Percentiles rank a stretch among this genome's conserved stretches.
These are phyloP conservation scores for Acanthamoeba lenticulata DNA, from an alignment of 208 protist species.

Conservation along the genomic window DNA sequence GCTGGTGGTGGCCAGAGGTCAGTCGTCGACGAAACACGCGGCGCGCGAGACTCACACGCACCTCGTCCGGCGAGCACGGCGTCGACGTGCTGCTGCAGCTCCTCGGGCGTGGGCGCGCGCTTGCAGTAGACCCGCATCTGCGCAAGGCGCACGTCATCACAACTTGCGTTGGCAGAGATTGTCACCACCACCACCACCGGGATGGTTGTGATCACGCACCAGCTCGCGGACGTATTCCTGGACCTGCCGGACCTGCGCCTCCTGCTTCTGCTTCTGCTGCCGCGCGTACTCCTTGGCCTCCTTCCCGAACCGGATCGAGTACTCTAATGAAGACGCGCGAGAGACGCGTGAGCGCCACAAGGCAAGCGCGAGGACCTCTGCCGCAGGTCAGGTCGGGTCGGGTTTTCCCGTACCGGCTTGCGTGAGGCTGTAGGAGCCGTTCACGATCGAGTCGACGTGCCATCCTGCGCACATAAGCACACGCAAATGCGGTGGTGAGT, in stretches of 20 bases:
- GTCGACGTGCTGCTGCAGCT: not conserved
- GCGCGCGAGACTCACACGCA: not conserved
- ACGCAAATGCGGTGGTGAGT: too few species aligned
- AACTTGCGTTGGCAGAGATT: too few species aligned
- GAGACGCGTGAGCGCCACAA: too few species aligned
- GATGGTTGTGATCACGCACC: not conserved
- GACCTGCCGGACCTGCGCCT: not conserved
- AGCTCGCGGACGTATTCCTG: slow-evolving; percentile 2
- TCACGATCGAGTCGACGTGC: slow-evolving; percentile 8
- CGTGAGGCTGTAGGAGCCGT: not conserved
- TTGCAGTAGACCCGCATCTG: slow-evolving; percentile 12
- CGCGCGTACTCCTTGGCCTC: slow-evolving; percentile 16
- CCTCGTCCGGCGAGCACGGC: not conserved
- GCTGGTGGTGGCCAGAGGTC: not conserved
- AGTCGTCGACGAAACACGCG: not conserved
- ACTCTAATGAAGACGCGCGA: too few species aligned
- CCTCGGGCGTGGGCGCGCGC: not conserved
- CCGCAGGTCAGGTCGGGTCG: not conserved
- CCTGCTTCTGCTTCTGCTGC: slow-evolving; percentile 2
- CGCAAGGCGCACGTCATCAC: not conserved
- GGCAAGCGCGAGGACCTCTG: too few species aligned
- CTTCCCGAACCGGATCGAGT: slow-evolving; percentile 6
- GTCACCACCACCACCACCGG: too few species aligned
- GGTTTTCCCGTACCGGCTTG: not conserved
- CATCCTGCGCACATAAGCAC: not conserved